A percentile compares a stretch with the other conserved stretches of the same genome.
Conservation (phyloP, 768 basidiomycete genomes). For the Panaeolus cyanescens region DNA sequence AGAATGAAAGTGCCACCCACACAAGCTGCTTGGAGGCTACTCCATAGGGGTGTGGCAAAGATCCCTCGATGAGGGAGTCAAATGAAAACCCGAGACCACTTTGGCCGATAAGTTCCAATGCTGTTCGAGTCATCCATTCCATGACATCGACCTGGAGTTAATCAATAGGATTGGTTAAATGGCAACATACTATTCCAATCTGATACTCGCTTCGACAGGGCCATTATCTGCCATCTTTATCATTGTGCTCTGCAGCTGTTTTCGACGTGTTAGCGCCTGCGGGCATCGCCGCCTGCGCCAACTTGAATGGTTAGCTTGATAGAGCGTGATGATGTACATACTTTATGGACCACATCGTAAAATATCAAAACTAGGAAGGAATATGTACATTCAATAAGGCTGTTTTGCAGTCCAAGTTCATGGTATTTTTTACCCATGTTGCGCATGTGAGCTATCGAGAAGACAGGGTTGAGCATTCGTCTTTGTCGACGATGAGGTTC, state of each 20-base stretch:
- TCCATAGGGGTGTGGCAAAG: constrained; percentile 30
- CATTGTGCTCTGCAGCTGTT: constrained; percentile 30
- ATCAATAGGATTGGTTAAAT: neutral
- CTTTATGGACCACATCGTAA: constrained; percentile 30
- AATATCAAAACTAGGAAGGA: constrained; percentile 41
- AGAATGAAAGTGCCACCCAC: constrained; percentile 19
- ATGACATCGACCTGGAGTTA: constrained; percentile 33
- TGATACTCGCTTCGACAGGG: constrained; percentile 30
- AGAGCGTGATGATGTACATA: neutral
- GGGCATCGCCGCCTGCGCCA: no score
- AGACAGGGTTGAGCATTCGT: constrained; percentile 47
- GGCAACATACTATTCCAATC: neutral
- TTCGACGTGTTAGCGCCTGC: neutral
- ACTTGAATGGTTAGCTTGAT: neutral
- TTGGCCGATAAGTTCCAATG: constrained; percentile 53
- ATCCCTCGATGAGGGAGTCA: constrained; percentile 36
- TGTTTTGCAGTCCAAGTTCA: no score
- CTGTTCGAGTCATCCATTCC: constrained; percentile 41
- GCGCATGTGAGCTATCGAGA: constrained; percentile 43
- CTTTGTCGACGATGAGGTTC: constrained; percentile 43
- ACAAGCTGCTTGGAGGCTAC: constrained; percentile 28
- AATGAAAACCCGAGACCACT: constrained; percentile 49
- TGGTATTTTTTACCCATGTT: constrained; percentile 22
- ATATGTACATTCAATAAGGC: no score
- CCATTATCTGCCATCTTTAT: constrained; percentile 26